Evolutionary conservation across 2,329 filamentous ascomycete genomes (phyloP).

Genomic region (Rhexocercosporidium sp.): DNA sequence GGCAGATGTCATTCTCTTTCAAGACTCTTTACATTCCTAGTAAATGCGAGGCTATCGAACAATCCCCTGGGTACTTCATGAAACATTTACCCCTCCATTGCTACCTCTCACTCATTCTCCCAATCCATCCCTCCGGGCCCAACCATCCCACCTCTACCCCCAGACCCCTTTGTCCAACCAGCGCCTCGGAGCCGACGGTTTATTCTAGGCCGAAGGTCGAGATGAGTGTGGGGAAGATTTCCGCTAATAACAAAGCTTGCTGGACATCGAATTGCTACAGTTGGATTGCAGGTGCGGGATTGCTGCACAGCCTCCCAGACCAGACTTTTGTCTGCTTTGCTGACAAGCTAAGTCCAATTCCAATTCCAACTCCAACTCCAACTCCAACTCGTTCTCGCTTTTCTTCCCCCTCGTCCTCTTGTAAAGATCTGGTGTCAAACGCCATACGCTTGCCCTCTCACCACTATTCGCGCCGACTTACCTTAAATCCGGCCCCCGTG

Average conservation of each 20-base stretch:
- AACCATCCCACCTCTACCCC: neutral
- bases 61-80: neutral
- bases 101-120: neutral
- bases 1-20: too few species aligned
- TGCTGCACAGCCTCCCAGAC: conserved; percentile 20
- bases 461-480: neutral
- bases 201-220: conserved; percentile 9
- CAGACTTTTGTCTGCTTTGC: conserved; percentile 11
- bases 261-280: neutral
- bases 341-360: too few species aligned
- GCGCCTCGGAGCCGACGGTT: conserved; percentile 7
- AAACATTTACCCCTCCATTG: neutral
- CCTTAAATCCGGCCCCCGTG: conserved; percentile 9
- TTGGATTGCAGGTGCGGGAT: neutral
- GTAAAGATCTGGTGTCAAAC: too few species aligned
- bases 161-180: neutral
- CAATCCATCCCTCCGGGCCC: neutral
- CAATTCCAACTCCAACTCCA: too few species aligned
- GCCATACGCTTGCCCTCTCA: neutral
- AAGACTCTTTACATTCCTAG: too few species aligned
- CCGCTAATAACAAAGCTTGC: conserved; percentile 7
- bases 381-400: too few species aligned
- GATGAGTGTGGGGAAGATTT: conserved; percentile 13
- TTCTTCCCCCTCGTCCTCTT: neutral
- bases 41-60: too few species aligned